Conservation (phyloP, 1,284 basidiomycete species). For the Papiliotrema nemorosa region DNA sequence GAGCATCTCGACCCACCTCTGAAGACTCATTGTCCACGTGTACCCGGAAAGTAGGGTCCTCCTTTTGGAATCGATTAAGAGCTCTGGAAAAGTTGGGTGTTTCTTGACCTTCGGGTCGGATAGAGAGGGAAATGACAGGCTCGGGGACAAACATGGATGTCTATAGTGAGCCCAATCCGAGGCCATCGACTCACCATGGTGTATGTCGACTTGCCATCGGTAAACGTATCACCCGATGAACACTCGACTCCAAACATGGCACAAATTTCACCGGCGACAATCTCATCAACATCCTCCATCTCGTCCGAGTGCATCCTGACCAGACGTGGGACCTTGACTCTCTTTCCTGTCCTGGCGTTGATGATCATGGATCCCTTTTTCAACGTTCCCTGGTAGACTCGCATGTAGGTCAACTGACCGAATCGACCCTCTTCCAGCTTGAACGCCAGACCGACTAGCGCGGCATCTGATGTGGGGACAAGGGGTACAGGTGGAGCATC, state of each 20-base stretch:
- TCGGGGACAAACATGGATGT: conserved; percentile 99
- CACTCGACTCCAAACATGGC: conserved; percentile 99
- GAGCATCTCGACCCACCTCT: conserved; percentile 59
- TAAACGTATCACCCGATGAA: conserved; percentile 97
- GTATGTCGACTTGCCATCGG: conserved; percentile 78
- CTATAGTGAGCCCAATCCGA: conserved; percentile 52
- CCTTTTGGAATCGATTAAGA: conserved; percentile 96
- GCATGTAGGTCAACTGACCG: conserved; percentile 97
- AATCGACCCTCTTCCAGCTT: conserved; percentile 98
- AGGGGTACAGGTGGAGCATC: conserved; percentile 69
- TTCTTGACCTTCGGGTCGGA: conserved; percentile 89
- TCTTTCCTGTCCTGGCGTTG: conserved; percentile 94
- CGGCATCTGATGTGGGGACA: conserved; percentile 74
- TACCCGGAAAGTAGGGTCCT: conserved; percentile 98
- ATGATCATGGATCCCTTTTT: conserved; percentile 81
- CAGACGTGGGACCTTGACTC: conserved; percentile 94
- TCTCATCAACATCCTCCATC: conserved; percentile 97
- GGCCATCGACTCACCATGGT: conserved; percentile 67
- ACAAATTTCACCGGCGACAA: conserved; percentile 98
- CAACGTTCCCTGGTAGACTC: conserved; percentile 95
- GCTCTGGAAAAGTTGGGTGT: conserved; percentile 95
- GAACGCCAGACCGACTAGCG: conserved; percentile 93
- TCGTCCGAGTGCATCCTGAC: conserved; percentile 99
- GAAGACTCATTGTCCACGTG: conserved; percentile 92
- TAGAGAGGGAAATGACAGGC: conserved; percentile 92